Evolutionary conservation across 208 protist genomes (phyloP).

Genomic region (Trypanosoma caninum): DNA sequence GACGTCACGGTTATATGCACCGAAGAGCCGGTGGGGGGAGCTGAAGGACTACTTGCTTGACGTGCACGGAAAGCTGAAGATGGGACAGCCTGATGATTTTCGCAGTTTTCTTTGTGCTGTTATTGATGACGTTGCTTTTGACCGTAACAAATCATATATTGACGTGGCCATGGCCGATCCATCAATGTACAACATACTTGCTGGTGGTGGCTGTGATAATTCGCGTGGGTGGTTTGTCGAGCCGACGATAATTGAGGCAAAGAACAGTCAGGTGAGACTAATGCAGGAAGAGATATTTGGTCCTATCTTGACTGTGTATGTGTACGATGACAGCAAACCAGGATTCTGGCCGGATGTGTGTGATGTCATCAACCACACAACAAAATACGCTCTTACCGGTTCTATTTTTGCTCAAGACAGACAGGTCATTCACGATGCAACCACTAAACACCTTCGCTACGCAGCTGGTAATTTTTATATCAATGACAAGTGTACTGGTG

Average conservation of each 20-base stretch:
- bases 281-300: slow-evolving; percentile 98
- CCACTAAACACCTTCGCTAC: slow-evolving; percentile 63
- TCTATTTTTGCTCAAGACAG: slow-evolving; percentile 91
- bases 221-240: slow-evolving; percentile 93
- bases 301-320: slow-evolving; percentile 94
- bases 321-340: slow-evolving; percentile 92
- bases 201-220: slow-evolving; percentile 74
- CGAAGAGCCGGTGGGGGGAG: slow-evolving; percentile 86
- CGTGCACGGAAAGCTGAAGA: slow-evolving; percentile 89
- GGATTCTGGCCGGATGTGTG: slow-evolving; percentile 86
- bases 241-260: slow-evolving; percentile 94
- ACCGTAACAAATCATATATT: slow-evolving; percentile 94
- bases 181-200: slow-evolving; percentile 64
- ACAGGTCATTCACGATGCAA: slow-evolving; percentile 53
- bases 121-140: slow-evolving; percentile 94
- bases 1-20: slow-evolving; percentile 90
- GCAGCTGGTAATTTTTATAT: slow-evolving; percentile 97
- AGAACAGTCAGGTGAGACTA: slow-evolving; percentile 78
- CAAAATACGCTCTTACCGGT: slow-evolving; percentile 93
- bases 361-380: slow-evolving; percentile 81
- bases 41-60: slow-evolving; percentile 83
- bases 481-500: slow-evolving; percentile 98
- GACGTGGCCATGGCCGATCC: slow-evolving; percentile 87
- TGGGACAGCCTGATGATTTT: slow-evolving; percentile 93
- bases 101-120: slow-evolving; percentile 94